Conservation (phyloP, 176 grass and related monocot genomes). For the Secale cereale region DNA sequence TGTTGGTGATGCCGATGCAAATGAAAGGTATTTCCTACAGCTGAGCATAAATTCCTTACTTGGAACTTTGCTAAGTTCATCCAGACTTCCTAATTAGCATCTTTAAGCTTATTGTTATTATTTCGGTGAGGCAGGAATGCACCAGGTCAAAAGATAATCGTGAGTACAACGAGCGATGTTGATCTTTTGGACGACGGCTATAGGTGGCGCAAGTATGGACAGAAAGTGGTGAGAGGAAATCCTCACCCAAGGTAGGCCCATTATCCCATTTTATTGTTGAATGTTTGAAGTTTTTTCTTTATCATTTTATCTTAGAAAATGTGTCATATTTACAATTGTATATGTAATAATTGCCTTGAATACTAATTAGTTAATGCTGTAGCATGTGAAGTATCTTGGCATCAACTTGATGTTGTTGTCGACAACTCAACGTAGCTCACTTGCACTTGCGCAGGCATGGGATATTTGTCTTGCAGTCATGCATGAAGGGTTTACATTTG, state of each 20-base stretch:
- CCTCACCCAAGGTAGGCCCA: conserved; percentile 45
- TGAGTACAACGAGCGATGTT: conserved; percentile 68
- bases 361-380: not conserved
- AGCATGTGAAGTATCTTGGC: not conserved
- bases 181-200: conserved; percentile 79
- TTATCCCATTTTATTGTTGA: not conserved
- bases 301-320: not conserved
- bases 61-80: not conserved
- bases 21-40: conserved; percentile 22
- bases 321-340: not conserved
- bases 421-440: not conserved
- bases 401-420: not conserved
- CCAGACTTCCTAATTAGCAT: not conserved
- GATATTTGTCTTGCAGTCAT: not conserved
- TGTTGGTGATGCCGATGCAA: not conserved
- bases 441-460: not conserved
- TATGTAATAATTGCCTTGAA: not conserved
- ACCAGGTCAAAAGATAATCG: conserved; percentile 59
- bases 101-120: not conserved
- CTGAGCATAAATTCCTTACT: not conserved
- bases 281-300: not conserved
- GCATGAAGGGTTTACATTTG: not conserved
- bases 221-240: conserved; percentile 61
- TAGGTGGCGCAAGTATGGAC: conserved; percentile 74
- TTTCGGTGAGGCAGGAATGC: conserved; percentile 3